Conservation (phyloP, 306 rosid species). For the Citrullus amarus region DNA sequence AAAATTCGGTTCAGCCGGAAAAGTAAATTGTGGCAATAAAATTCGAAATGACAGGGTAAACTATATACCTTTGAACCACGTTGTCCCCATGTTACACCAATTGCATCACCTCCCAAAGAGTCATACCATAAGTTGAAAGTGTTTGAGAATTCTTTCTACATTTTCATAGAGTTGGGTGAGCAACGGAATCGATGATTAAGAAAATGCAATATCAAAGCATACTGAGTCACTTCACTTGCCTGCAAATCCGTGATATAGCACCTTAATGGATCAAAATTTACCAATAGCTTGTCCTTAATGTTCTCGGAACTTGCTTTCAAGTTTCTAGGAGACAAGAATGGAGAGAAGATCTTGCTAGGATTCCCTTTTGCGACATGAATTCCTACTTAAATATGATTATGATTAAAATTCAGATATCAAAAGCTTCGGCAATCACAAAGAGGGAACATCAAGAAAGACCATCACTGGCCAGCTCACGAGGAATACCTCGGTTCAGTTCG, state of each 20-base stretch:
- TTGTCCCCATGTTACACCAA: slow-evolving; percentile 77
- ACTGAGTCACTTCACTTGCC: slow-evolving; percentile 48
- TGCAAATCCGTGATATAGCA: slow-evolving; percentile 59
- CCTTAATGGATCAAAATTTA: slow-evolving; percentile 73
- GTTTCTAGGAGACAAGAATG: slow-evolving; percentile 57
- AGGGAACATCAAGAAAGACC: neutral
- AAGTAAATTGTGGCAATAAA: neutral
- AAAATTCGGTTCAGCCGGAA: neutral
- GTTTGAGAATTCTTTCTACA: slow-evolving; percentile 52
- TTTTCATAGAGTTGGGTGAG: slow-evolving; percentile 9
- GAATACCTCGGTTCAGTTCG: slow-evolving; percentile 51
- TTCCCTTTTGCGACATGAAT: slow-evolving; percentile 50
- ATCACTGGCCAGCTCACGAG: neutral
- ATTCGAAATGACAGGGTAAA: neutral
- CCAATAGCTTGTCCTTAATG: slow-evolving; percentile 50
- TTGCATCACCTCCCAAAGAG: slow-evolving; percentile 84
- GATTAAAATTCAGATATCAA: slow-evolving; percentile 4
- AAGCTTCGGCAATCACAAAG: neutral
- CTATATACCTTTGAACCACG: slow-evolving; percentile 48
- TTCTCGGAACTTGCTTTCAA: slow-evolving; percentile 47
- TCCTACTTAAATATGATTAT: slow-evolving; percentile 31
- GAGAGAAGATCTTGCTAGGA: slow-evolving; percentile 55
- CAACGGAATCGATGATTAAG: neutral
- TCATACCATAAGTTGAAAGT: slow-evolving; percentile 77
- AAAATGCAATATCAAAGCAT: neutral